Evolutionary conservation across 1,139 yeast genomes (phyloP), one percentile per base, ranked within the genome.

Genomic region (Yamadazyma sp.): DNA sequence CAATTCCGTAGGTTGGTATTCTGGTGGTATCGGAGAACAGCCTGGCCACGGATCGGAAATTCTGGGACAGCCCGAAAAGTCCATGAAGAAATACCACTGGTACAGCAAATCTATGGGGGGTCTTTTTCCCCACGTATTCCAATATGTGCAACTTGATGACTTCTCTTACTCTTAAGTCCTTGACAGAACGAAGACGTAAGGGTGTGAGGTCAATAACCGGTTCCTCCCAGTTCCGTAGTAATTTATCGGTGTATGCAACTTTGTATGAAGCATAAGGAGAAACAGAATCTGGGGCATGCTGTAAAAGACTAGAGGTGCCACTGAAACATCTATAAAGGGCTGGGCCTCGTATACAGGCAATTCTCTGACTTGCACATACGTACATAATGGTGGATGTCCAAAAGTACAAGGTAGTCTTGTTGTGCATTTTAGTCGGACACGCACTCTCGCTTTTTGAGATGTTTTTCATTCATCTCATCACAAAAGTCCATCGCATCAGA

Each of bases 31-130:
- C 48, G 26, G 67, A 57, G 24, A 75, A 51, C 16, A 51, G 51
- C 36, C 67, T 57, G 1, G 68, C 77, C 12, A 64, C 71, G 3
- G 58, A 47, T 13, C 61, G 51, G 45, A 63, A 76, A 38, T 72
- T 68, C 40, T 59, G 64, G 37, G 65, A 65, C 20, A 69, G 63
- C 1, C 80, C 81, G 48, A 74, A 71, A 25, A 76, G 59, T 1
- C 81, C 81, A 47, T 75, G 81, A 16, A 73, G 47, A 48, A 75
- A 58, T 11, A 75, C 49, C 9, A 74, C 56, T 5, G 77, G 75
- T 0, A 61, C 26, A 2, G 20, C 25, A 11, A 17, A 6, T 6
- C 12, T 20, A 4, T 29, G 30, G 1, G 29, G 14, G n/a, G n/a
- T n/a, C 3, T 16, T 14, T 9, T 29, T 23, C 10, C 33, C 38